phyloP scores from a whole-genome alignment of 192 early-diverging fungal genomes.

The Linnemannia elongata region DNA sequence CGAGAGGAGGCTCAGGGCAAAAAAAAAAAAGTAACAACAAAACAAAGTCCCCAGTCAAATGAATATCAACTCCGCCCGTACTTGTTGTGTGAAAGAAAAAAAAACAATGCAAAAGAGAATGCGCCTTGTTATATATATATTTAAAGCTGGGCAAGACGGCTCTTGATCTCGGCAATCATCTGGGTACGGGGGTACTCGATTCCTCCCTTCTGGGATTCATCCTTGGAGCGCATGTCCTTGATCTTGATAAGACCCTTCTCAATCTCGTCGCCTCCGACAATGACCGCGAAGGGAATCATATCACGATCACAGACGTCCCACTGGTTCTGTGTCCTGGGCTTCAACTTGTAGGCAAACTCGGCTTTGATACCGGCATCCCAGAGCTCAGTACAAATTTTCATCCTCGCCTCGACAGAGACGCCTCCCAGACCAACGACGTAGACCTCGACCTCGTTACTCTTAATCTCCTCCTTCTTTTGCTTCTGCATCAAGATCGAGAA shows the following conservation, averaged over 20 bases:
- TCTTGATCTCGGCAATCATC: slow-evolving; percentile 74
- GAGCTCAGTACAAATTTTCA: slow-evolving; percentile 87
- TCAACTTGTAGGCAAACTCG: slow-evolving; percentile 94
- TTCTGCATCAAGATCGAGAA: slow-evolving; percentile 87
- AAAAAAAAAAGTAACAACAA: too few relatives aligned
- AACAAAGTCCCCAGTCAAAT: not conserved
- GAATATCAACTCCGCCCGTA: not conserved
- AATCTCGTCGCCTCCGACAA: slow-evolving; percentile 89
- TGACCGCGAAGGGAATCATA: slow-evolving; percentile 91
- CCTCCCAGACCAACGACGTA: slow-evolving; percentile 87
- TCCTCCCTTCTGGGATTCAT: slow-evolving; percentile 70
- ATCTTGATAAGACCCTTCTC: slow-evolving; percentile 86
- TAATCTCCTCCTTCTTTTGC: slow-evolving; percentile 69
- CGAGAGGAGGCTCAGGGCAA: too few relatives aligned
- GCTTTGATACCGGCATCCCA: slow-evolving; percentile 95
- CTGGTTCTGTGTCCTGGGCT: slow-evolving; percentile 85
- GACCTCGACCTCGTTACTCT: slow-evolving; percentile 85
- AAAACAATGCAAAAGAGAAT: not conserved
- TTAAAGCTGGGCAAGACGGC: slow-evolving; percentile 59
- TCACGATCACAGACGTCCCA: slow-evolving; percentile 86
- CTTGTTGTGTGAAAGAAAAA: not conserved
- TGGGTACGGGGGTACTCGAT: slow-evolving; percentile 65
- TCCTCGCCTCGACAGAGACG: slow-evolving; percentile 89
- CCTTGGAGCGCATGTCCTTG: slow-evolving; percentile 84
- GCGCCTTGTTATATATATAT: not conserved